Base-by-base conservation (phyloP, 306 rosid species). In the Medicago lupulina region DNA sequence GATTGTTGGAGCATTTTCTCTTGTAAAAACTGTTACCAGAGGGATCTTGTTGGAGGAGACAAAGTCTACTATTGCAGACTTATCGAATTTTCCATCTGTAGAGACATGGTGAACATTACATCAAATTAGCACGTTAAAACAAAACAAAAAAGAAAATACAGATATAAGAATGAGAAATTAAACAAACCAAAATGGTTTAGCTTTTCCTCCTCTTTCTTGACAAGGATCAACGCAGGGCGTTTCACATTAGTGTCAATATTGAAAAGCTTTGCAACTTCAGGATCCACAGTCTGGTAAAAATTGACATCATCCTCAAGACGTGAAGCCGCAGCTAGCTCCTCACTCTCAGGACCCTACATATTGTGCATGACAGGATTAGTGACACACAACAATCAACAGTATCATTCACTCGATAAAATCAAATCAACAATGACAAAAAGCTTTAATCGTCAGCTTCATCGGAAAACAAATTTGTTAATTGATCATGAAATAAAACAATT, bases 301-400 rank as follows among this genome's bases (percentile, higher is more conserved):
- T 73, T 92, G 72, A 96, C 89, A 77, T 90, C 98, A 79, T 96
- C 99, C 83, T 92, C 97, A 69, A 89, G 87, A 73, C 93, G 84
- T 68, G 99, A 92, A 54, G 99, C 97, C 38, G 99, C 88, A 64
- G 94, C 91, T 73, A 96, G 88, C 87, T 92, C 99, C 74, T 89
- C 92, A 76, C 97, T 92, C 83, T 92, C 98, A 57, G 92, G 74
- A 58, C 97, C 99, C 99, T 96, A 81, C 79, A 46, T 67, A 63
- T 60, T 11, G 72, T 17, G 12, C 55, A 21, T 70, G 6, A 61
- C 51, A 86, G n/a, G 17, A 39, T 62, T 10, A 73, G 57, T 59
- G 21, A 79, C 18, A 18, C 68, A 60, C 18, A 60, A 78, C 10
- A 77, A 50, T 41, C 49, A 78, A 73, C 60, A 5, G 19, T n/a